Percentiles rank a stretch among this genome's conserved stretches.
These are phyloP conservation scores for Achaetomiella virescens DNA, from an alignment of 495 filamentous ascomycete genomes.

Conservation along the genomic window DNA sequence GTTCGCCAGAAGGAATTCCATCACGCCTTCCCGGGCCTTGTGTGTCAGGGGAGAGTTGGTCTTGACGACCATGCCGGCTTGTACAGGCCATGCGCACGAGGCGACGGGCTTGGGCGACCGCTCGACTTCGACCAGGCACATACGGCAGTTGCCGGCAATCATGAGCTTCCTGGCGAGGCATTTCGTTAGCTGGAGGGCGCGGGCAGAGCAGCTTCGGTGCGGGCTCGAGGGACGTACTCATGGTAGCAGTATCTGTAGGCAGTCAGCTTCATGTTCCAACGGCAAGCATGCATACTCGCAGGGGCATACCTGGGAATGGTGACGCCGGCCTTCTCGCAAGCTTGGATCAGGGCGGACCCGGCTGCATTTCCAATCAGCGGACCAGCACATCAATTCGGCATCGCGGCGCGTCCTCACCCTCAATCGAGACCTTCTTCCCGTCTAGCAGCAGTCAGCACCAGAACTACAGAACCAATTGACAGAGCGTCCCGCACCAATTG, in stretches of 20 bases:
- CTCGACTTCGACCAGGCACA: constrained; percentile 98
- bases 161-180: constrained; percentile 69
- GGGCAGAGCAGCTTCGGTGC: constrained; percentile 9
- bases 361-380: constrained; percentile 40
- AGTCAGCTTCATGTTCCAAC: constrained; percentile 31
- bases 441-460: constrained; percentile 52
- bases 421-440: constrained; percentile 91
- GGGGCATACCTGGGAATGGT: constrained; percentile 70
- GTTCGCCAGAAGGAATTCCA: constrained; percentile 97
- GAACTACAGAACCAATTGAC: constrained; percentile 15
- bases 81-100: constrained; percentile 97
- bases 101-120: constrained; percentile 91
- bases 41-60: constrained; percentile 92
- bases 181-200: constrained; percentile 26
- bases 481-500: constrained; percentile 61
- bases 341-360: constrained; percentile 94
- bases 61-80: constrained; percentile 97
- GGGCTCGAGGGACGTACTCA: constrained; percentile 54
- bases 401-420: constrained; percentile 53
- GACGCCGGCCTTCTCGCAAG: constrained; percentile 92
- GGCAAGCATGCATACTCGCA: not conserved
- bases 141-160: constrained; percentile 99
- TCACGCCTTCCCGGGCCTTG: constrained; percentile 96
- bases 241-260: constrained; percentile 89
- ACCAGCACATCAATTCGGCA: constrained; percentile 20